phyloP scores from a whole-genome alignment of 2,329 filamentous ascomycete genomes.

The Rachicladosporium sp. region DNA sequence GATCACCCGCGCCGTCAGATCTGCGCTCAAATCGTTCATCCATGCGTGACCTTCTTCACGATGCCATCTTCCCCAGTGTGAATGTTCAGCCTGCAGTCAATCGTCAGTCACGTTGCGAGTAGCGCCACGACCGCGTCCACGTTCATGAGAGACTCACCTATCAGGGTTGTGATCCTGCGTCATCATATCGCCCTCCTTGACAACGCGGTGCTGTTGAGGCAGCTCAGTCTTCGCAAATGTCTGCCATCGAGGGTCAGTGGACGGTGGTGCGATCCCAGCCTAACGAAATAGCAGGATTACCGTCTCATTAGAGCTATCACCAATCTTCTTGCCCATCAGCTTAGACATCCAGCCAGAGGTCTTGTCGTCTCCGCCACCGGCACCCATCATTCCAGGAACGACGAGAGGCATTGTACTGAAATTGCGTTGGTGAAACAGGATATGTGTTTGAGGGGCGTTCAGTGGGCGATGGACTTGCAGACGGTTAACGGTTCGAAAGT shows the following conservation, averaged over 20 bases:
- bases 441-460: no score
- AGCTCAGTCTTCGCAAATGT: slow-evolving; percentile 40
- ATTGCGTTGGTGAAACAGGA: no score
- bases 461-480: no score
- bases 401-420: slow-evolving; percentile 36
- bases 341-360: slow-evolving; percentile 34
- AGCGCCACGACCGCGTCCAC: no score
- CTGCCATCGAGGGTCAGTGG: slow-evolving; percentile 15
- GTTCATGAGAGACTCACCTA: slow-evolving; percentile 18
- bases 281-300: slow-evolving; percentile 17
- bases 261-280: background rate
- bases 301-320: slow-evolving; percentile 32
- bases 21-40: slow-evolving; percentile 17
- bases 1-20: no score
- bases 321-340: slow-evolving; percentile 41
- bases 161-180: slow-evolving; percentile 38
- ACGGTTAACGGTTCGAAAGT: no score
- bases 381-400: slow-evolving; percentile 34
- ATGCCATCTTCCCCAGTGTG: slow-evolving; percentile 37
- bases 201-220: slow-evolving; percentile 34
- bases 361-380: slow-evolving; percentile 23
- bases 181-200: slow-evolving; percentile 34
- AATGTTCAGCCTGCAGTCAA: slow-evolving; percentile 30
- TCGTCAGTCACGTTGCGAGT: background rate
- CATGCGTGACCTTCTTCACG: slow-evolving; percentile 36